phyloP scores from a whole-genome alignment of 306 rosid genomes.

The Hippophae rhamnoides region DNA sequence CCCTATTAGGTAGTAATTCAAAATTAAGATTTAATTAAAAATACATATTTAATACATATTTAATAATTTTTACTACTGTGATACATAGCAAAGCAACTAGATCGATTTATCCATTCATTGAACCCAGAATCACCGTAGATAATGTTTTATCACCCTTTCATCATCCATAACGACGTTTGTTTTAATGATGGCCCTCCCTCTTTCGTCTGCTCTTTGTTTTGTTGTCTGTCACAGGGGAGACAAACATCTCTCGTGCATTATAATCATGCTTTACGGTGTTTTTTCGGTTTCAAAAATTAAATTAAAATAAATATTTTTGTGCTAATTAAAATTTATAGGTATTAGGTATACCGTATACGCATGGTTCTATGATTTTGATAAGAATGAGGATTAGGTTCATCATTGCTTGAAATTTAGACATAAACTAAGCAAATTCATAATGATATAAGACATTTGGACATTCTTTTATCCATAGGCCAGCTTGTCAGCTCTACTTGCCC shows the following conservation, averaged over 20 bases:
- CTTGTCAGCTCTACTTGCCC: conserved; percentile 14
- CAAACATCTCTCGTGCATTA: conserved; percentile 42
- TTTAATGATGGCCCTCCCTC: conserved; percentile 9
- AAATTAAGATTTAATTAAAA: too few relatives aligned
- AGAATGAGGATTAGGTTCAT: conserved; percentile 42
- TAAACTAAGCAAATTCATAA: conserved; percentile 19
- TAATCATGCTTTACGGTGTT: conserved; percentile 24
- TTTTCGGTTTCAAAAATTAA: conserved; percentile 20
- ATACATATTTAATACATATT: too few relatives aligned
- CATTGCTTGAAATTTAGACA: conserved; percentile 25
- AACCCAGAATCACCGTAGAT: conserved; percentile 12
- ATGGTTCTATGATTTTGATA: conserved; percentile 54
- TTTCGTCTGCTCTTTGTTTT: conserved; percentile 22
- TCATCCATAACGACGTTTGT: conserved; percentile 7
- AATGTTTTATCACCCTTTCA: not conserved
- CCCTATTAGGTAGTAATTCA: too few relatives aligned
- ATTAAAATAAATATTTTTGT: too few relatives aligned
- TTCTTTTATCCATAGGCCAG: conserved; percentile 19
- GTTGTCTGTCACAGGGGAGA: conserved; percentile 51
- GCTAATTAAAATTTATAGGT: too few relatives aligned
- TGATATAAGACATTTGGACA: conserved; percentile 9
- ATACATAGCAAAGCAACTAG: not conserved
- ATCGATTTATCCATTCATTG: not conserved
- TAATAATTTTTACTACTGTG: too few relatives aligned
- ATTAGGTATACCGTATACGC: conserved; percentile 27